These are phyloP conservation scores for Myxozyma geophila DNA, from an alignment of 805 yeast species.

Conservation along the genomic window DNA sequence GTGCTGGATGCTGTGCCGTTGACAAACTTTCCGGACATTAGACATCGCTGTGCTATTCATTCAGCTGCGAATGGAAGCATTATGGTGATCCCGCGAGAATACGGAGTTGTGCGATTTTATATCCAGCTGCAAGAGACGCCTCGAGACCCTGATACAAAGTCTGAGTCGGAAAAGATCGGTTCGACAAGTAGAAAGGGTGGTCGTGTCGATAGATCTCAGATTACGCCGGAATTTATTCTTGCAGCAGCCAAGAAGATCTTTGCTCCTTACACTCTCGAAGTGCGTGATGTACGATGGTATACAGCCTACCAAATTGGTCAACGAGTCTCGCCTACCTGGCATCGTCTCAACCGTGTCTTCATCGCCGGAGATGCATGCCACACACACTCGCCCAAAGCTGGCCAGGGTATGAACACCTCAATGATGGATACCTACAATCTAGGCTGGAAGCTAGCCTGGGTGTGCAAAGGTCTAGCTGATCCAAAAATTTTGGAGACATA, in stretches of 20 bases:
- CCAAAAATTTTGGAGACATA: slow-evolving; percentile 44
- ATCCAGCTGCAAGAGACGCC: slow-evolving; percentile 41
- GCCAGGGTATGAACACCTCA: slow-evolving; percentile 47
- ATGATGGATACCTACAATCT: slow-evolving; percentile 44
- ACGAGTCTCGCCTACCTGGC: slow-evolving; percentile 43
- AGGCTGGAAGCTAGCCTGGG: slow-evolving; percentile 47
- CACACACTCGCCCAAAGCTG: slow-evolving; percentile 45
- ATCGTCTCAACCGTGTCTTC: slow-evolving; percentile 42
- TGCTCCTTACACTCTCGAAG: slow-evolving; percentile 40
- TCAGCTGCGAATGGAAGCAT: slow-evolving; percentile 45
- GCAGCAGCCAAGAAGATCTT: slow-evolving; percentile 40
- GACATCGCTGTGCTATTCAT: slow-evolving; percentile 46
- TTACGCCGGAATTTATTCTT: slow-evolving; percentile 46
- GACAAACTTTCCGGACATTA: slow-evolving; percentile 48
- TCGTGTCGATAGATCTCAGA: slow-evolving; percentile 45
- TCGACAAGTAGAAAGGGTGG: slow-evolving; percentile 25
- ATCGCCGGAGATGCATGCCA: slow-evolving; percentile 44
- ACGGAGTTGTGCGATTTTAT: slow-evolving; percentile 45
- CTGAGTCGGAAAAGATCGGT: slow-evolving; percentile 31
- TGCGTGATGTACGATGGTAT: slow-evolving; percentile 38
- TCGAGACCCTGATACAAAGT: slow-evolving; percentile 19
- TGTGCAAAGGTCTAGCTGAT: slow-evolving; percentile 43
- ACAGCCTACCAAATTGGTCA: slow-evolving; percentile 42
- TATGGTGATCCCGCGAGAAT: slow-evolving; percentile 48
- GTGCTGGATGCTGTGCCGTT: slow-evolving; percentile 47